Evolutionary conservation across 1,284 basidiomycete genomes (phyloP), one percentile per base, ranked within the genome.

Genomic region (Bondarzewia mesenterica): DNA sequence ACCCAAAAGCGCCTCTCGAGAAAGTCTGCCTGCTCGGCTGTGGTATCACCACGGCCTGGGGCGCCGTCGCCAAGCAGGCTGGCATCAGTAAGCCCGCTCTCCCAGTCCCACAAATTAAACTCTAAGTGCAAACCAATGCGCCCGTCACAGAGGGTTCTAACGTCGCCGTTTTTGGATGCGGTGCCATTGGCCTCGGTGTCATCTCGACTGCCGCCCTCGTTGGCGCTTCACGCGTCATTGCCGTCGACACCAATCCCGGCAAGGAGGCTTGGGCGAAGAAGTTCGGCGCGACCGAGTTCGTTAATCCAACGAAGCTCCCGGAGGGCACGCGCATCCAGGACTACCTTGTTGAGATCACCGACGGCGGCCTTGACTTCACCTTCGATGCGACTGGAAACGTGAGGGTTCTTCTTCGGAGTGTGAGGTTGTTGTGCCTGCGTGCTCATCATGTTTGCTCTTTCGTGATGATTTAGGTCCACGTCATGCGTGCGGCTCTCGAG

Each of bases 11-110:
- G 1, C 89, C 92, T 8, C 79, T 98, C 26, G 88, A 98, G 46
- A 96, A 93, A 64, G 89, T 93, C 20, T 99, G 96, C 68, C 75
- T 99, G 47, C 78, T 93, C 16, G 93, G 94, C 15, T 97, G 94
- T 58, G 93, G 93, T 61, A 94, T 99, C 62, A 98, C 95, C 35
- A 98, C 95, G n/a, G 93, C 93, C 14, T 93, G 87, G 84, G 91
- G 89, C 50, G 86, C 91, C 12, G 91, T 93, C 42, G 73, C 75
- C 43, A 90, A 90, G 67, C 86, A 89, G 63, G 75, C 80, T 26
- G 86, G 86, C 51, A 79, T 89, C 64, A 77, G 87, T 89, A 59
- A 45, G 83, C 71, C 21, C 2, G 44, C 7, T 20, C 37, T n/a
- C 39, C 16, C 32, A 29, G 8, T n/a, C 18, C 23, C 10, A 12